Percentiles rank a stretch among this genome's conserved stretches.
phyloP scores from a whole-genome alignment of 2,329 filamentous ascomycete species.

The Corinectria fuckeliana region DNA sequence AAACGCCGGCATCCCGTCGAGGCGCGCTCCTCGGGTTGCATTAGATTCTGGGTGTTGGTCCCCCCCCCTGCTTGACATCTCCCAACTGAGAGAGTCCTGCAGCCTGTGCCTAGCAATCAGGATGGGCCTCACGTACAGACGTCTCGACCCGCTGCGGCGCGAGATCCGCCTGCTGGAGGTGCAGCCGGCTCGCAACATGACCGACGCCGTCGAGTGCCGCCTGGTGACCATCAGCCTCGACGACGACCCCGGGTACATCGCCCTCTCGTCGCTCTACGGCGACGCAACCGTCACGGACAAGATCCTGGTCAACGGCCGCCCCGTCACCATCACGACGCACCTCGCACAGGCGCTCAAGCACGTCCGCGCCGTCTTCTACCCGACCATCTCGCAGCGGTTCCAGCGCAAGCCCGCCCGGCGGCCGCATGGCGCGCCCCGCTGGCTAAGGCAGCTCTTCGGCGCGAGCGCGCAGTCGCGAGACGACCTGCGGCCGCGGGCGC shows the following conservation, averaged over 20 bases:
- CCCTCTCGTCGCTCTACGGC: constrained; percentile 41
- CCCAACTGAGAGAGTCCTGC: no score
- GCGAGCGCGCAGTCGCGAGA: constrained; percentile 10
- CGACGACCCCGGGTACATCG: constrained; percentile 37
- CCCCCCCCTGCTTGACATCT: no score
- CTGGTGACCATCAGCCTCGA: constrained; percentile 40
- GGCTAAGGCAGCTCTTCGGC: constrained; percentile 23
- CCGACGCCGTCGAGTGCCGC: constrained; percentile 43
- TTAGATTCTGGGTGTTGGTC: background rate
- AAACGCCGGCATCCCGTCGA: background rate
- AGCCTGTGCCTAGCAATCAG: background rate
- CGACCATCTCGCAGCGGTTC: constrained; percentile 29
- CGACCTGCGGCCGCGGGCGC: constrained; percentile 18
- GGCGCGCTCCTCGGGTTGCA: background rate
- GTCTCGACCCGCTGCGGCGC: constrained; percentile 19
- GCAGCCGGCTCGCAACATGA: constrained; percentile 35
- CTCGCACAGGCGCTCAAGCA: constrained; percentile 41
- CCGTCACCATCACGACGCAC: constrained; percentile 38
- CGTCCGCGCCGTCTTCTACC: constrained; percentile 43
- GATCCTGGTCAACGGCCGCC: constrained; percentile 39
- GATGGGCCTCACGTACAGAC: constrained; percentile 19
- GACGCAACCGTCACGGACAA: constrained; percentile 39
- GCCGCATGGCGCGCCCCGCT: constrained; percentile 14
- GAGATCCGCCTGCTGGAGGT: constrained; percentile 45
- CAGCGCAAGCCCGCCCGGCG: constrained; percentile 25